phyloP scores from a whole-genome alignment of 78 protist genomes.

The Speleostelium caveatum region DNA sequence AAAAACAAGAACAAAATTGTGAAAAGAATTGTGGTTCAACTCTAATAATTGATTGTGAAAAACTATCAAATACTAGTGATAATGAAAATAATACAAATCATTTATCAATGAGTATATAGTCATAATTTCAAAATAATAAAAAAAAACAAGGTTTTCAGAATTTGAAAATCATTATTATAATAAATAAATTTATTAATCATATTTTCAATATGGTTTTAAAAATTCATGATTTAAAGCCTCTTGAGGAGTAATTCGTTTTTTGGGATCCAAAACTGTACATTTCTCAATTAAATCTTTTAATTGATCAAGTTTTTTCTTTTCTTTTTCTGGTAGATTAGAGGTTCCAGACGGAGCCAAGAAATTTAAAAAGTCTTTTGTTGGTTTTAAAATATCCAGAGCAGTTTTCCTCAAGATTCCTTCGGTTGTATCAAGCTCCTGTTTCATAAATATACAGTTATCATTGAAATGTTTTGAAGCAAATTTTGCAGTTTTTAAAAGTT shows the following conservation, averaged over 20 bases:
- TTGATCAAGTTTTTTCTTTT: slow-evolving; percentile 54
- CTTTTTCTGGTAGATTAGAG: slow-evolving; percentile 11
- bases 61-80: too few species aligned
- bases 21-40: too few species aligned
- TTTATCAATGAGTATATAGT: too few species aligned
- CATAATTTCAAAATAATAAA: too few species aligned
- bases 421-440: slow-evolving; percentile 66
- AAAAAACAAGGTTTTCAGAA: too few species aligned
- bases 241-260: slow-evolving; percentile 83
- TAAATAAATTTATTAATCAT: too few species aligned
- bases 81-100: too few species aligned
- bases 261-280: slow-evolving; percentile 86
- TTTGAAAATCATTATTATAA: too few species aligned
- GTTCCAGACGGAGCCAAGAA: slow-evolving; percentile 24
- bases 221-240: slow-evolving; percentile 91
- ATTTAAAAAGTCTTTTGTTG: slow-evolving; percentile 35
- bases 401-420: slow-evolving; percentile 53
- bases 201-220: slow-evolving; percentile 54
- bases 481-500: slow-evolving; percentile 72
- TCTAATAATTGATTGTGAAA: too few species aligned
- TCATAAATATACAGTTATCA: slow-evolving; percentile 73
- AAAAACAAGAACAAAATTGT: too few species aligned
- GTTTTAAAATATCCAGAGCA: slow-evolving; percentile 36
- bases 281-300: slow-evolving; percentile 70
- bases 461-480: slow-evolving; percentile 82